phyloP scores from a whole-genome alignment of 352 stramenopile genomes.

The Globisporangium spiculum region DNA sequence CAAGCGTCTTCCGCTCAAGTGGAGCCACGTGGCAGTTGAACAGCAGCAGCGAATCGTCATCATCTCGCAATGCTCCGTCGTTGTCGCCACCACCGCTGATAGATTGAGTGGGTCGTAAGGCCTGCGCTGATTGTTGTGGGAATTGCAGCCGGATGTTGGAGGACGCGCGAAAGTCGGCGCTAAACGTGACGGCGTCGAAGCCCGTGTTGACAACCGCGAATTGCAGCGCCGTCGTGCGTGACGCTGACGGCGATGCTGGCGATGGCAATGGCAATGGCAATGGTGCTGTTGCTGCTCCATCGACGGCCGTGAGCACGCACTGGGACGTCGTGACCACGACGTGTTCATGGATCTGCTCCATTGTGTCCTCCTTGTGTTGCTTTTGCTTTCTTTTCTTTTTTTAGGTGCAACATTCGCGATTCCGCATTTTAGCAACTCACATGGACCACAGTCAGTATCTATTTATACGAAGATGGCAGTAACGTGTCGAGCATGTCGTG shows the following conservation, averaged over 20 bases:
- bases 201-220: conserved; percentile 46
- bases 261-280: conserved; percentile 1
- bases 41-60: conserved; percentile 1
- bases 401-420: no score
- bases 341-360: conserved; percentile 27
- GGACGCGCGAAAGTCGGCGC: conserved; percentile 46
- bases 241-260: neutral
- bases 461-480: no score
- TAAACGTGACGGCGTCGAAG: conserved; percentile 32
- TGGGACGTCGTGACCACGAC: conserved; percentile 32
- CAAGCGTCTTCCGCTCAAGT: conserved; percentile 34
- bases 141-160: conserved; percentile 31
- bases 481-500: no score
- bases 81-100: neutral
- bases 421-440: no score
- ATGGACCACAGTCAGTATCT: no score
- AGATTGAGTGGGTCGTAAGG: neutral
- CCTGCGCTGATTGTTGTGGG: neutral
- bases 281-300: neutral
- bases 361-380: neutral
- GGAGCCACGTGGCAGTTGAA: conserved; percentile 33
- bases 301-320: conserved; percentile 11
- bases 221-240: conserved; percentile 25
- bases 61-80: neutral
- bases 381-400: neutral